These are phyloP conservation scores for Arabidopsis arenosa DNA, from an alignment of 345 rosid genomes.

Conservation along the genomic window DNA sequence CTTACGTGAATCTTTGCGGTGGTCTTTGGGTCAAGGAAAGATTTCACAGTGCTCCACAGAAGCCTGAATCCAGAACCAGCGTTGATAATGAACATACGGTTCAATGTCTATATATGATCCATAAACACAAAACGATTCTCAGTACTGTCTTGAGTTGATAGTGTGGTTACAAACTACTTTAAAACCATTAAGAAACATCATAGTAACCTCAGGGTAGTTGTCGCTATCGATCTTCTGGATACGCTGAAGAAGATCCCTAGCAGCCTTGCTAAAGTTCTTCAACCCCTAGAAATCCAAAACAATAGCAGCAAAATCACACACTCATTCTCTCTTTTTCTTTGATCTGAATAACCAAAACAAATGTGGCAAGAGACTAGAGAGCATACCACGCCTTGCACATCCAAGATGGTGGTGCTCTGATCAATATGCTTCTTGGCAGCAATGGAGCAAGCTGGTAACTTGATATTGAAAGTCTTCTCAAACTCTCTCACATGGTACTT, in stretches of 20 bases:
- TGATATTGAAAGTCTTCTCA: constrained; percentile 71
- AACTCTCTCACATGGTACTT: constrained; percentile 90
- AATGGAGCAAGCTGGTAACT: constrained; percentile 84
- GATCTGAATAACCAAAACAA: background rate
- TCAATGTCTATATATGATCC: constrained; percentile 62
- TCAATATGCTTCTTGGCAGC: constrained; percentile 83
- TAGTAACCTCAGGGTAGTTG: constrained; percentile 88
- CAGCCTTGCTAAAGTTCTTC: constrained; percentile 79
- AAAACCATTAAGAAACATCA: background rate
- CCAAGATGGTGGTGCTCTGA: constrained; percentile 94
- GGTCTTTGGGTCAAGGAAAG: constrained; percentile 93
- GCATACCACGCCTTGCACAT: constrained; percentile 96
- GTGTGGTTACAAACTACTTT: background rate
- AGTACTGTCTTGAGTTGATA: constrained; percentile 23
- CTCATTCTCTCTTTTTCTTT: background rate
- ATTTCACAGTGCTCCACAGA: constrained; percentile 90
- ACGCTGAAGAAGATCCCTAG: constrained; percentile 77
- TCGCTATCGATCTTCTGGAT: constrained; percentile 83
- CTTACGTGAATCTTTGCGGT: constrained; percentile 81
- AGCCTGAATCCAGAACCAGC: constrained; percentile 96
- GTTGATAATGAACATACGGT: constrained; percentile 97
- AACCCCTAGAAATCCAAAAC: constrained; percentile 60
- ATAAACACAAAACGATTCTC: constrained; percentile 27
- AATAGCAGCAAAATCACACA: constrained; percentile 2
- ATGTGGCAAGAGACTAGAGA: constrained; percentile 25